A percentile compares a stretch with the other conserved stretches of the same genome.
These are phyloP conservation scores for Nakazawaea sp. DNA, from an alignment of 805 yeast genomes.

Conservation along the genomic window DNA sequence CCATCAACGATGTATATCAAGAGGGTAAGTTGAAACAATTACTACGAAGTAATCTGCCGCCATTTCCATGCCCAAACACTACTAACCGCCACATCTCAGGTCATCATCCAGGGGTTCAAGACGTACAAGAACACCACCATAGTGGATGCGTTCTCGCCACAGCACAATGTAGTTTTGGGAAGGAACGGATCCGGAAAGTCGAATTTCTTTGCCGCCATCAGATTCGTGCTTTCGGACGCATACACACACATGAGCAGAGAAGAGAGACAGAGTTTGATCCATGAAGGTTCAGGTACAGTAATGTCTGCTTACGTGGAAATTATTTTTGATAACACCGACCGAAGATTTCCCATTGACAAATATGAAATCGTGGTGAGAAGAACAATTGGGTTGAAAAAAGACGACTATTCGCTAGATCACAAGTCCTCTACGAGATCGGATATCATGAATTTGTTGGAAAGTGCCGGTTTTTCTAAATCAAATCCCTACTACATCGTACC, in stretches of 20 bases:
- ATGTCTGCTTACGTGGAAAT: slow-evolving; percentile 93
- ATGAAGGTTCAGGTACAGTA: slow-evolving; percentile 85
- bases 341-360: slow-evolving; percentile 63
- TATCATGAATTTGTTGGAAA: slow-evolving; percentile 73
- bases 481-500: slow-evolving; percentile 97
- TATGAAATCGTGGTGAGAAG: slow-evolving; percentile 72
- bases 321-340: slow-evolving; percentile 72
- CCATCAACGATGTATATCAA: slow-evolving; percentile 19
- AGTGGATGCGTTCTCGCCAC: slow-evolving; percentile 71
- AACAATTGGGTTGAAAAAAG: slow-evolving; percentile 89
- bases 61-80: not conserved
- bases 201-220: slow-evolving; percentile 89
- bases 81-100: slow-evolving; percentile 27
- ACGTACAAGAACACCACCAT: slow-evolving; percentile 82
- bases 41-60: no score
- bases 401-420: slow-evolving; percentile 81
- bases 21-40: slow-evolving; percentile 24
- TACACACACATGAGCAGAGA: slow-evolving; percentile 78
- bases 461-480: slow-evolving; percentile 85
- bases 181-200: slow-evolving; percentile 97
- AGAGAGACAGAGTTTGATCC: slow-evolving; percentile 80
- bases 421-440: slow-evolving; percentile 75
- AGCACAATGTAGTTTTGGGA: slow-evolving; percentile 83
- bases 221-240: slow-evolving; percentile 89
- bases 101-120: slow-evolving; percentile 86